Evolutionary conservation across 106 monocot genomes (phyloP), one percentile per base, ranked within the genome.

Genomic region (Agapanthus africanus): DNA sequence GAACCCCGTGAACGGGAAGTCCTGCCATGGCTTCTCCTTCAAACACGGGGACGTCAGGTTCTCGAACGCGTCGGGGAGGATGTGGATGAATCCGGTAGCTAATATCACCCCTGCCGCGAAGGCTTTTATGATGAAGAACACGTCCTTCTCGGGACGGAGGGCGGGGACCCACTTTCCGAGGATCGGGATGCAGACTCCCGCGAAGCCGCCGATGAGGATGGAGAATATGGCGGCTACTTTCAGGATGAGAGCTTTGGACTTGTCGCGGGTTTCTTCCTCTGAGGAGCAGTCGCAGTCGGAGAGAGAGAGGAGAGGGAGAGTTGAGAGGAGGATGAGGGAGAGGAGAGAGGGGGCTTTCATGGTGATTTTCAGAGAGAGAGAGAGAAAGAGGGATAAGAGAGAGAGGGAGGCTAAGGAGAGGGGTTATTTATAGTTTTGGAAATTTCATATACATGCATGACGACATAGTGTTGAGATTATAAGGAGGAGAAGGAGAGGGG

Each of bases 31-130:
- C n/a, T 21, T 52, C 7, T 33, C 66, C 2, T 10, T 27, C 18
- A 85, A 52, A 37, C 85, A 85, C 25, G 81, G 68, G 1, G 85
- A 85, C 1, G 71, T 71, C 8, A 85, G 69, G 49, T 50, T 59
- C 37, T 70, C 26, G 64, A 69, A 59, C 11, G 75, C 78, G 52
- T 81, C 81, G 22, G 85, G 78, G 0, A 85, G 72, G 25, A 85
- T 81, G 71, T 82, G 86, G 67, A 86, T 50, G 73, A 82, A 77
- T 0, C 79, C 86, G 23, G 86, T 86, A 52, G 86, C 63, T 1
- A 86, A 69, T 14, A 86, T 86, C 2, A 86, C 86, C 7, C 86
- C 86, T 25, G 82, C 86, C 7, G 86, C 86, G 40, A 86, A 86
- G 4, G 86, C 73, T 56, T 86, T 86, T 28, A 86, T 44, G 61